Evolutionary conservation across 208 protist genomes (phyloP).

Genomic region (Crithidia expoeki): DNA sequence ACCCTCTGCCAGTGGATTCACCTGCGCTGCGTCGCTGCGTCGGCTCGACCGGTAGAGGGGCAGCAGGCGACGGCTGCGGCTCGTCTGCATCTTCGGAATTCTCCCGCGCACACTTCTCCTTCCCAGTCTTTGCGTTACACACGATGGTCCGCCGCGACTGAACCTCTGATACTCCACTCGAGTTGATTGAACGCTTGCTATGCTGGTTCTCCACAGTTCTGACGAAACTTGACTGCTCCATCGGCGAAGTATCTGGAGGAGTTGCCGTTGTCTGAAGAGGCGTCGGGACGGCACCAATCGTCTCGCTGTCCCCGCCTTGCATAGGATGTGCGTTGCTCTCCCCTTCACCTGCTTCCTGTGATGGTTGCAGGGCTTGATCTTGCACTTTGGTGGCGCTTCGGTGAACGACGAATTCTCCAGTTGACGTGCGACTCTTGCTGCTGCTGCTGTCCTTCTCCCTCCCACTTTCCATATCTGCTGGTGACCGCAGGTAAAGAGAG

Average conservation of each 20-base stretch:
- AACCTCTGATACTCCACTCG: background rate
- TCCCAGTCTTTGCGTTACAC: no score
- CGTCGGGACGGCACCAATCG: background rate
- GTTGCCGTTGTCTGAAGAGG: background rate
- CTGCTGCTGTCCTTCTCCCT: background rate
- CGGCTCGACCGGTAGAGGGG: conserved; percentile 5
- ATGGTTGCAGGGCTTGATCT: background rate
- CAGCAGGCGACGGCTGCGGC: background rate
- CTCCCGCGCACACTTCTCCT: background rate
- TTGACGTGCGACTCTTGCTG: conserved; percentile 12
- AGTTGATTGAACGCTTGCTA: background rate
- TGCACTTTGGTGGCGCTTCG: background rate
- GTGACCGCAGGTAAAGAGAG: background rate
- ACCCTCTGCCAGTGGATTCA: background rate
- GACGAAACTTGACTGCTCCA: background rate
- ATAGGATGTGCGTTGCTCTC: background rate
- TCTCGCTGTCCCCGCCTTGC: background rate
- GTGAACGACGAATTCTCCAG: conserved; percentile 7
- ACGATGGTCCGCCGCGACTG: background rate
- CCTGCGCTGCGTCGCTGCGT: background rate
- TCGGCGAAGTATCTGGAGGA: background rate
- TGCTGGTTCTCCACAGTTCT: background rate
- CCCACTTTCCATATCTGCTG: background rate
- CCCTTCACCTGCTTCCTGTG: background rate
- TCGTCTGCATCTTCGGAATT: conserved; percentile 3